Evolutionary conservation across 169 alveolate species (phyloP).

Genomic region (Plasmodium vivax): DNA sequence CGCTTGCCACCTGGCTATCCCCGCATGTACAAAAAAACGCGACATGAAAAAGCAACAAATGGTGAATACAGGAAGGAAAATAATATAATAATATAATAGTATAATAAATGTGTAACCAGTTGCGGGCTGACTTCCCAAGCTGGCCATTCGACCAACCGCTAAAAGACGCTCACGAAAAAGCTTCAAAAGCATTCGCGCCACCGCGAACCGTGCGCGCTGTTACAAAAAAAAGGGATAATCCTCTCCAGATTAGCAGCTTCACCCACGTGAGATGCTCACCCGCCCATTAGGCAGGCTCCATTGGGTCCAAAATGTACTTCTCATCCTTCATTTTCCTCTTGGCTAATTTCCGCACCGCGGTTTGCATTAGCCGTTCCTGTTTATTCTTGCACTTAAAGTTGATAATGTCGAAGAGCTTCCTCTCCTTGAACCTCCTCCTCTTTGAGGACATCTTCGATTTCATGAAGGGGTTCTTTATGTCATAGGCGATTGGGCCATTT

Average conservation of each 20-base stretch:
- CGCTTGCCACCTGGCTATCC: not conserved
- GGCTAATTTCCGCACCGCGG: conserved; percentile 74
- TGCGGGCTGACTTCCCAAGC: not conserved
- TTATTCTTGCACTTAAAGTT: conserved; percentile 81
- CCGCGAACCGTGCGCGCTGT: not conserved
- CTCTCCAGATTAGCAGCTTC: not conserved
- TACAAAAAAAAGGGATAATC: not conserved
- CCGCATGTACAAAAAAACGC: not conserved
- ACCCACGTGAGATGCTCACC: not conserved
- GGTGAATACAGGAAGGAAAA: not conserved
- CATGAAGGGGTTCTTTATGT: conserved; percentile 80
- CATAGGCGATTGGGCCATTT: conserved; percentile 82
- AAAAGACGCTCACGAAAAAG: not conserved
- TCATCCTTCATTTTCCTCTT: conserved; percentile 68
- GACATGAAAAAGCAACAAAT: not conserved
- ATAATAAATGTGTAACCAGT: not conserved
- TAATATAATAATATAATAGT: not conserved
- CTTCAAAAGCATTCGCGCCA: not conserved
- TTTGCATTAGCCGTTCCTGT: conserved; percentile 80
- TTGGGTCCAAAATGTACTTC: conserved; percentile 40
- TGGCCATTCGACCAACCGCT: not conserved
- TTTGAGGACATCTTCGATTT: conserved; percentile 80
- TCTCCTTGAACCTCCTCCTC: conserved; percentile 80
- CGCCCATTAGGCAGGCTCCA: conserved; percentile 16
- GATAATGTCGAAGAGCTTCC: conserved; percentile 80